Percentiles rank a stretch among this genome's conserved stretches.
These are phyloP conservation scores for Taphrina wiesneri DNA, from an alignment of 1,139 yeast genomes.

Conservation along the genomic window DNA sequence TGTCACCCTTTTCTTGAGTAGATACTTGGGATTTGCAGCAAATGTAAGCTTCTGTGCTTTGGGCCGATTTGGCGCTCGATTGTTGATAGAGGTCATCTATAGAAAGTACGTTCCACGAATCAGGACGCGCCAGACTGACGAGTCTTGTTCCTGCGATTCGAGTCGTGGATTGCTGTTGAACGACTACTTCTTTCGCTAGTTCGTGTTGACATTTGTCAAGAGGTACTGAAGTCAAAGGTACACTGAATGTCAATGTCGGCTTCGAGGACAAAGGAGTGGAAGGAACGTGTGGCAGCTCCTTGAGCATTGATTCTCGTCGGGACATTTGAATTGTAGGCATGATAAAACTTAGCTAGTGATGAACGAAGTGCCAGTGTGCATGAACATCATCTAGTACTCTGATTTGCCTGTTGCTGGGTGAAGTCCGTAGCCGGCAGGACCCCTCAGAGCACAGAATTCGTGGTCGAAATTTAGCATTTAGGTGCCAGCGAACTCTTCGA, in stretches of 20 bases:
- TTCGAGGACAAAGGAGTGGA: background rate
- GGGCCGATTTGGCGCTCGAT: background rate
- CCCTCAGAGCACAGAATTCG: no score
- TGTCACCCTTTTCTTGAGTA: background rate
- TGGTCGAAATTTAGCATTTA: no score
- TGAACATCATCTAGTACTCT: no score
- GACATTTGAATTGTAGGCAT: background rate
- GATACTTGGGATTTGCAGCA: background rate
- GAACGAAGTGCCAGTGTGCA: background rate
- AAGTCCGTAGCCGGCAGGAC: no score
- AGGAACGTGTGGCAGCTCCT: background rate
- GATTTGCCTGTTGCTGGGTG: no score
- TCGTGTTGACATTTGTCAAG: no score
- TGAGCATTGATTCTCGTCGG: slow-evolving; percentile 3
- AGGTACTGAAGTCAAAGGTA: no score
- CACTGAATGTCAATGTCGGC: no score
- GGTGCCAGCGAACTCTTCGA: no score
- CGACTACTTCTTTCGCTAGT: background rate
- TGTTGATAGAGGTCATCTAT: background rate
- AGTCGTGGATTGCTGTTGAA: no score
- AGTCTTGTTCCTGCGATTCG: background rate
- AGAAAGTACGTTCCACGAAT: background rate
- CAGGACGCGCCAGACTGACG: background rate
- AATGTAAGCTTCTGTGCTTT: background rate
- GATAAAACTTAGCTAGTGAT: background rate